Evolutionary conservation across 2,329 filamentous ascomycete species (phyloP).

Genomic region (Neopestalotiopsis rosae): DNA sequence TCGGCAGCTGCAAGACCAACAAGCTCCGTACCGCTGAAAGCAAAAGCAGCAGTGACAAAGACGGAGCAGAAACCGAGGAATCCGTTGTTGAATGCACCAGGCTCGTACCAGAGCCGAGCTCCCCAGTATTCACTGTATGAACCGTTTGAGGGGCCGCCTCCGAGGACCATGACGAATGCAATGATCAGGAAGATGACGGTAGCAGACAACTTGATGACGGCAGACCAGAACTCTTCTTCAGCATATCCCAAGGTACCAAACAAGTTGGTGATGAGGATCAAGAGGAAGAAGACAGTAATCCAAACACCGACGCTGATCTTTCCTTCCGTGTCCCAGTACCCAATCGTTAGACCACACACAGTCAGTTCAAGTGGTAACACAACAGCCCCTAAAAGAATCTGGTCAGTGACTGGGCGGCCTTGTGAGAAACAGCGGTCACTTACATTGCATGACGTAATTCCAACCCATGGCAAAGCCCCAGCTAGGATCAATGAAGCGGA

Average conservation of each 20-base stretch:
- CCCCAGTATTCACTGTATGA: slow-evolving; percentile 53
- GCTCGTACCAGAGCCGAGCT: slow-evolving; percentile 54
- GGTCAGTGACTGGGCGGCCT: background rate
- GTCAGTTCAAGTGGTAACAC: slow-evolving; percentile 55
- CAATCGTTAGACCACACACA: slow-evolving; percentile 52
- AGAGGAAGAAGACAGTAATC: slow-evolving; percentile 60
- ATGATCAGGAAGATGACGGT: slow-evolving; percentile 69
- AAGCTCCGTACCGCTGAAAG: slow-evolving; percentile 75
- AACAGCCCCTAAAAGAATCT: slow-evolving; percentile 39
- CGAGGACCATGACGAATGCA: slow-evolving; percentile 61
- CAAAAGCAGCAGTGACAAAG: slow-evolving; percentile 74
- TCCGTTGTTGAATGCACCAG: slow-evolving; percentile 69
- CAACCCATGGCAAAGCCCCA: slow-evolving; percentile 49
- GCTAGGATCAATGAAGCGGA: slow-evolving; percentile 56
- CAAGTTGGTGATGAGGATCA: slow-evolving; percentile 59
- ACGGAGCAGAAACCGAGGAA: slow-evolving; percentile 75
- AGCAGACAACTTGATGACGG: slow-evolving; percentile 61
- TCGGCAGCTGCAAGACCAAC: slow-evolving; percentile 79
- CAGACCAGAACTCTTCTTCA: slow-evolving; percentile 66
- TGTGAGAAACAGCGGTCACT: background rate
- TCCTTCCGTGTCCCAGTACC: slow-evolving; percentile 52
- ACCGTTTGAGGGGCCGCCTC: slow-evolving; percentile 58
- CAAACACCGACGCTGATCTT: slow-evolving; percentile 53
- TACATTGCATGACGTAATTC: slow-evolving; percentile 53
- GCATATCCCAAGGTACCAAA: slow-evolving; percentile 62